Evolutionary conservation across 2,329 filamentous ascomycete genomes (phyloP).

Genomic region (Aspergillus transmontanensis): DNA sequence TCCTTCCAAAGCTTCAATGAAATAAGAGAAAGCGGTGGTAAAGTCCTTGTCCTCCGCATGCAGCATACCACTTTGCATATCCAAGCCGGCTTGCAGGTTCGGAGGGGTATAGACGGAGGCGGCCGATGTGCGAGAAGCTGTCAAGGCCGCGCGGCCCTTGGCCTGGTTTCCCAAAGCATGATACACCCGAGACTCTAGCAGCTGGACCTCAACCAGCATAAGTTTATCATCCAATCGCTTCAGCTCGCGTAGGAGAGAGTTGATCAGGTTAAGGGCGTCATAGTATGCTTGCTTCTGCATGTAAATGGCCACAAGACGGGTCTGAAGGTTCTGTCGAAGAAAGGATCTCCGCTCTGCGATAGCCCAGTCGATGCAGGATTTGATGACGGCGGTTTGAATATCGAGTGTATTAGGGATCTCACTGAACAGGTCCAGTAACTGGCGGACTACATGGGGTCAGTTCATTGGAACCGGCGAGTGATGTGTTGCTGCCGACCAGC

Average conservation of each 20-base stretch:
- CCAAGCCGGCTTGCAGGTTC: conserved; percentile 88
- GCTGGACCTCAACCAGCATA: conserved; percentile 94
- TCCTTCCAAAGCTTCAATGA: conserved; percentile 97
- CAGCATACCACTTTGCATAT: conserved; percentile 99
- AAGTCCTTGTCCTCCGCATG: conserved; percentile 99
- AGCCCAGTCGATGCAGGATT: conserved; percentile 99
- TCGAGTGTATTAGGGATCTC: conserved; percentile 93
- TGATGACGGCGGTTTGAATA: conserved; percentile 90
- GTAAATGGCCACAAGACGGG: conserved; percentile 87
- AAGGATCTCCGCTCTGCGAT: conserved; percentile 92
- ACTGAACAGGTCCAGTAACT: conserved; percentile 93
- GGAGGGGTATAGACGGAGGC: conserved; percentile 97
- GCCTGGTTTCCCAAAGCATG: conserved; percentile 95
- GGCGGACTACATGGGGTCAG: conserved; percentile 67
- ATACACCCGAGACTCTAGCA: conserved; percentile 95
- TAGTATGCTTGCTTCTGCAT: conserved; percentile 99
- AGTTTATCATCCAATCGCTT: conserved; percentile 99
- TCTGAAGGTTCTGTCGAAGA: conserved; percentile 96
- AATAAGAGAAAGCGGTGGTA: conserved; percentile 98
- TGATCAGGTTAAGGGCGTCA: conserved; percentile 94
- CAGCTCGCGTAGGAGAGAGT: conserved; percentile 90
- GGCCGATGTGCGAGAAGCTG: conserved; percentile 89
- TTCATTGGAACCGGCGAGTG: neutral
- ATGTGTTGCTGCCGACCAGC: conserved; percentile 29
- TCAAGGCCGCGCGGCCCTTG: conserved; percentile 92